These are phyloP conservation scores for Serendipita vermifera DNA, from an alignment of 768 basidiomycete species.

Conservation along the genomic window DNA sequence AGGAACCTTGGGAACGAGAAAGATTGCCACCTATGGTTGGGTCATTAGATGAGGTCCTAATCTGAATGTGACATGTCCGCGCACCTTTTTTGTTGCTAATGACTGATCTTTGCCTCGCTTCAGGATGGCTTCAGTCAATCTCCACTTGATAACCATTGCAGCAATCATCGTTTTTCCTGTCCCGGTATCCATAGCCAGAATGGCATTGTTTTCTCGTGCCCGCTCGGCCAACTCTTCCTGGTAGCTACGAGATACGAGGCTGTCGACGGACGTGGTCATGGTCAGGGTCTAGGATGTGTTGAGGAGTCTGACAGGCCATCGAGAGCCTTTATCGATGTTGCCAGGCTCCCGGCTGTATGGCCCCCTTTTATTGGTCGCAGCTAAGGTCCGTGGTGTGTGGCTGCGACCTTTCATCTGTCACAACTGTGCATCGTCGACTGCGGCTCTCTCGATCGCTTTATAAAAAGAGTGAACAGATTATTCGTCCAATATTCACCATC, in stretches of 20 bases:
- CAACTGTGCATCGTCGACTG: not conserved
- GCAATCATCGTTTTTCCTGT: constrained; percentile 52
- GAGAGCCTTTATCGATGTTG: not conserved
- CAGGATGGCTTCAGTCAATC: constrained; percentile 35
- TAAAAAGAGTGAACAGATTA: too few relatives aligned
- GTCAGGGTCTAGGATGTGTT: too few relatives aligned
- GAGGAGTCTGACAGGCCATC: not conserved
- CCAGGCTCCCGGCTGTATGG: not conserved
- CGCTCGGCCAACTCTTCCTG: constrained; percentile 40
- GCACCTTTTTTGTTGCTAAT: constrained; percentile 15
- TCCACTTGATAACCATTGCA: constrained; percentile 61
- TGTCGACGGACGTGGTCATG: constrained; percentile 5
- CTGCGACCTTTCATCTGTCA: not conserved
- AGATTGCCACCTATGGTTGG: constrained; percentile 32
- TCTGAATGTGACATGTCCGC: not conserved
- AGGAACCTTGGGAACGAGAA: constrained; percentile 74
- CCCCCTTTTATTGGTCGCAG: too few relatives aligned
- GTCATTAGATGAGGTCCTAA: not conserved
- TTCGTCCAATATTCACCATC: too few relatives aligned
- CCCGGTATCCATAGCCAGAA: constrained; percentile 45
- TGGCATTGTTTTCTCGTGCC: constrained; percentile 40
- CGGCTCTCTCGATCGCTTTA: too few relatives aligned
- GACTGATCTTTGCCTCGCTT: not conserved
- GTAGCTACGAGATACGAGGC: constrained; percentile 12
- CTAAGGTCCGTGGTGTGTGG: too few relatives aligned